Evolutionary conservation across 108 stramenopile species (phyloP), one percentile per base, ranked within the genome.

Genomic region (Conticribra guillardii): DNA sequence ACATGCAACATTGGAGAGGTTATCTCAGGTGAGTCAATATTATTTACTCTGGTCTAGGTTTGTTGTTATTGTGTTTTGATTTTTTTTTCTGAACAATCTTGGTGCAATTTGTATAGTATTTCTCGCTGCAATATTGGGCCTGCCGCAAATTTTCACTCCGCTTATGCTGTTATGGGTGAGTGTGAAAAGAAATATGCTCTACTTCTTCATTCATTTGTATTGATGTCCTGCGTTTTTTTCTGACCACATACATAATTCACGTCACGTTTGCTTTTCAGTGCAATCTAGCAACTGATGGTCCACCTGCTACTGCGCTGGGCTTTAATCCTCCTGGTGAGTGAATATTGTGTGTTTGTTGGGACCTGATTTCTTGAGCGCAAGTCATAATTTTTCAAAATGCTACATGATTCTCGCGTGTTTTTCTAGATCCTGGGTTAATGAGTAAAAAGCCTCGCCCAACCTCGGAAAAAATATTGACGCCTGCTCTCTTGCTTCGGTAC

Each of bases 1-100:
- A 88, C 88, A 15, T 97, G 97, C 71, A 99, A 99, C 84, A 94
- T 99, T 63, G 97, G 97, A 19, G 99, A 98, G 80, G 94, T 98
- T 23, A 90, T 87, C 5, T 41, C 37, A 41, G 37, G 37, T 41
- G 11, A 41, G 37, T 9, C 37, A 41, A 41, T 41, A 41, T 41
- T 41, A 9, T 41, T 41, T 11, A 41, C 11, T 41, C 37, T 11
- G 37, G 8, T 41, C 37, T 41, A 41, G 11, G 11, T 41, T 41
- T 41, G 5, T 41, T 9, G 37, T 41, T 5, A 9, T 41, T 41
- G 37, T 41, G 37, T 5, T 11, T n/a, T n/a, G n/a, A n/a, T n/a
- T n/a, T n/a, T n/a, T n/a, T n/a, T n/a, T n/a, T n/a, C n/a, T n/a
- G n/a, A n/a, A n/a, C n/a, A n/a, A n/a, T n/a, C n/a, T n/a, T n/a